A percentile compares a stretch with the other conserved stretches of the same genome.
phyloP scores from a whole-genome alignment of 176 grass and related monocot genomes.

The Carex kokanica region DNA sequence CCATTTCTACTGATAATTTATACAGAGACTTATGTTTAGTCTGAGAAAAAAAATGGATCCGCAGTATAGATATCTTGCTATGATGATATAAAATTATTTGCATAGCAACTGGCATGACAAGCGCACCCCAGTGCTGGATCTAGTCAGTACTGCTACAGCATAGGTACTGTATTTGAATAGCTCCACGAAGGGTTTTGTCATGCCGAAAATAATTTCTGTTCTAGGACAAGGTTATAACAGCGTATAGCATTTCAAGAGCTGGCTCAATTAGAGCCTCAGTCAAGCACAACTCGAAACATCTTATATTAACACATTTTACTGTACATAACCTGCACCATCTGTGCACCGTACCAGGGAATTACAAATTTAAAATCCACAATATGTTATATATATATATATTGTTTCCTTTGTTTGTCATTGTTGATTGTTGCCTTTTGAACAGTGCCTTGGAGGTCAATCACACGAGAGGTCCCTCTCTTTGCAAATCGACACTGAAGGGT shows the following conservation, averaged over 20 bases:
- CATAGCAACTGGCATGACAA: not conserved
- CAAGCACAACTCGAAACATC: not conserved
- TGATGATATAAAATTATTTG: not conserved
- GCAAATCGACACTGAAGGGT: not conserved
- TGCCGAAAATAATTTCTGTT: not conserved
- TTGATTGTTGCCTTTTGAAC: not conserved
- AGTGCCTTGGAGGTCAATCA: conserved; percentile 6
- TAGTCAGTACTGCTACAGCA: not conserved
- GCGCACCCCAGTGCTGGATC: not conserved
- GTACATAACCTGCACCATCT: not conserved
- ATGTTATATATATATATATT: not conserved
- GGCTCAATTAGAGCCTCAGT: not conserved
- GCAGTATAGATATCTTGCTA: not conserved
- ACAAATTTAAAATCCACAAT: not conserved
- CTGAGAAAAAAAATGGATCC: not conserved
- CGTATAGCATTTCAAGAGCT: not conserved
- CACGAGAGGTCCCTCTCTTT: not conserved
- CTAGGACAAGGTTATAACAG: not conserved
- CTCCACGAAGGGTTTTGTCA: not conserved
- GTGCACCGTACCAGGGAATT: not conserved
- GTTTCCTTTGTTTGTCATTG: not conserved
- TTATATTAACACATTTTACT: not conserved
- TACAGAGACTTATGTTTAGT: not conserved
- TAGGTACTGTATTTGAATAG: conserved; percentile 25
- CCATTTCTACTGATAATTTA: not conserved